Base-by-base conservation (phyloP, 176 grass and related monocot genomes). In the Stipa capillata region DNA sequence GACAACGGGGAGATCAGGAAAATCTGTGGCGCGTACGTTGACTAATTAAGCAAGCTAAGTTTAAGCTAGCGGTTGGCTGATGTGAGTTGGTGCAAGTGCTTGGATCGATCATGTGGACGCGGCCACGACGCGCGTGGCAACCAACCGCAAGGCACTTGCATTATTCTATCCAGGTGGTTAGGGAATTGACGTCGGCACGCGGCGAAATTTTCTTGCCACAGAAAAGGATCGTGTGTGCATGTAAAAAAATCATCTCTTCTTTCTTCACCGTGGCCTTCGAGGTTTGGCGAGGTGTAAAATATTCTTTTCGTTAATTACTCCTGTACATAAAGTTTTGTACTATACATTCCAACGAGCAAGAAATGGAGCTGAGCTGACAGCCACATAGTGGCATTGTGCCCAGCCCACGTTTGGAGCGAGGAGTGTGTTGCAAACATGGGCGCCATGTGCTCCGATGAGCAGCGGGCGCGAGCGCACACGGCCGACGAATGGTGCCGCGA, bases 1-100 rank as follows among this genome's bases (percentile, higher is more conserved):
- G 65, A 14, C 67, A 76, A 58, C 51, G 89, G 85, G 24, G 85
- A 86, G 84, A 83, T 91, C 85, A 91, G 89, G 74, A 43, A 77
- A 4, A 3, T 80, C 18, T 91, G 89, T 64, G 36, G 51, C 80
- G 80, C 61, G 57, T 56, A 77, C 57, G 76, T 88, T 84, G 85
- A 91, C 79, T 91, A 80, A 67, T 16, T 10, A 7, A 44, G 9
- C 0, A 0, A 10, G 1, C 29, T 16, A n/a, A n/a, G n/a, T n/a
- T n/a, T n/a, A n/a, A 6, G 58, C 8, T 16, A 29, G 27, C 15
- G 74, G 61, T 83, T 56, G 15, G 47, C 20, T 10, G 23, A 13
- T 77, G 40, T 41, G 39, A 79, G 44, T 76, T 79, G 73, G 68
- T 39, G 51, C 71, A 42, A 42, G 61, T 66, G 77, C 40, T 28